These are phyloP conservation scores for Trametes cubensis DNA, from an alignment of 768 basidiomycete species.

Conservation along the genomic window DNA sequence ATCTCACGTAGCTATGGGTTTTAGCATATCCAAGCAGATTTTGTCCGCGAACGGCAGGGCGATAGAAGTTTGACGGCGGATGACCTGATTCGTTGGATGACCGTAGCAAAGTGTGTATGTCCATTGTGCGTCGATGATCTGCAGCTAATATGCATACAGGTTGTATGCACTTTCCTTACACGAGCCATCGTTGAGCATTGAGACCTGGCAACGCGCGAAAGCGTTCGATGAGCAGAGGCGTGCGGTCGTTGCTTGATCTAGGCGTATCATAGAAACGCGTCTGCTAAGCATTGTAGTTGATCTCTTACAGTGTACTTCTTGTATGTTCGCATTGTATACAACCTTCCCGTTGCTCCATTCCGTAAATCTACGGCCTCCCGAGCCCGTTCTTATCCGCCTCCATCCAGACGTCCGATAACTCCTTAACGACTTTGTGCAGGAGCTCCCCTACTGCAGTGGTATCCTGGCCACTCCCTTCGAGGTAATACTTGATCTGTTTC, in stretches of 20 bases:
- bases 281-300: too few relatives aligned
- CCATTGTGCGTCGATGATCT: background rate
- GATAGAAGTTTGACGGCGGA: constrained; percentile 50
- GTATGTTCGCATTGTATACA: background rate
- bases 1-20: background rate
- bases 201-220: constrained; percentile 68
- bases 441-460: constrained; percentile 46
- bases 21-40: constrained; percentile 79
- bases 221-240: constrained; percentile 54
- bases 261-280: too few relatives aligned
- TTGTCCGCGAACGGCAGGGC: constrained; percentile 51
- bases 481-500: constrained; percentile 77
- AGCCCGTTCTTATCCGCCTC: constrained; percentile 57
- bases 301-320: background rate
- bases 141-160: constrained; percentile 39
- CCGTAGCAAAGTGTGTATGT: constrained; percentile 61
- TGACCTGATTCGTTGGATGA: constrained; percentile 69
- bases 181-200: constrained; percentile 53
- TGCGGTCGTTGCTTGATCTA: constrained; percentile 10
- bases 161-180: constrained; percentile 65
- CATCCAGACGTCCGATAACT: constrained; percentile 71
- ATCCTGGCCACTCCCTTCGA: constrained; percentile 74
- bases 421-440: constrained; percentile 59
- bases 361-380: constrained; percentile 25
- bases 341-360: too few relatives aligned